Conservation (phyloP, 83 land plant species). For the Diphasiastrum complanatum region DNA sequence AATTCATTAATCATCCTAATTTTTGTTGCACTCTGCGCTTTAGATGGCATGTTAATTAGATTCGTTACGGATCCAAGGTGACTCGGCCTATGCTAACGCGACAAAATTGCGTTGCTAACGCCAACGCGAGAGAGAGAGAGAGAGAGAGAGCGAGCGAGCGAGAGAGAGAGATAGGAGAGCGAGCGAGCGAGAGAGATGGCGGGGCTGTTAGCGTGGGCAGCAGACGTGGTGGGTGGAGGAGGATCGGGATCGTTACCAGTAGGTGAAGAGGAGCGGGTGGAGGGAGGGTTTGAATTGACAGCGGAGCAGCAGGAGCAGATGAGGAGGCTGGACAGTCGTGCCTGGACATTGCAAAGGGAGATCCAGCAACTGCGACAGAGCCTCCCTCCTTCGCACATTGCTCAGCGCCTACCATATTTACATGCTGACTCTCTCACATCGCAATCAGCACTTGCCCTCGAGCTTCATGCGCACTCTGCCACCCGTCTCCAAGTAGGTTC, state of each 20-base stretch:
- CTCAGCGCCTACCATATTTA: slow-evolving; percentile 35
- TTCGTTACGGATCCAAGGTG: too few relatives aligned
- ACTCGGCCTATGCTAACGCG: too few relatives aligned
- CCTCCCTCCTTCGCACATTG: slow-evolving; percentile 28
- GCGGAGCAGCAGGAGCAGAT: slow-evolving; percentile 12
- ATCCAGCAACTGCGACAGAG: slow-evolving; percentile 32
- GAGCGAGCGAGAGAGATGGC: slow-evolving; percentile 29
- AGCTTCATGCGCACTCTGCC: slow-evolving; percentile 34
- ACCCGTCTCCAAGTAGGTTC: slow-evolving; percentile 32
- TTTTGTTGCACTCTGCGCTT: too few relatives aligned
- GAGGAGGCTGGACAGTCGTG: slow-evolving; percentile 23
- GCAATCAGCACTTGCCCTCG: slow-evolving; percentile 32
- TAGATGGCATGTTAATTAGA: too few relatives aligned
- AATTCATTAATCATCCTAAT: too few relatives aligned
- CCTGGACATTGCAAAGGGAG: slow-evolving; percentile 22
- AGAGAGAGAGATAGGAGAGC: too few relatives aligned
- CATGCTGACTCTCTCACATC: slow-evolving; percentile 32
- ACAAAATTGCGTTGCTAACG: too few relatives aligned
- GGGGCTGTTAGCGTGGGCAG: slow-evolving; percentile 42
- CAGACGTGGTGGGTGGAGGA: slow-evolving; percentile 39
- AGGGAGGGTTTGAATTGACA: too few relatives aligned
- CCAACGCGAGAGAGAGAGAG: too few relatives aligned
- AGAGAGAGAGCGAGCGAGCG: too few relatives aligned
- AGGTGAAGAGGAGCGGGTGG: too few relatives aligned
- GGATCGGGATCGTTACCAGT: too few relatives aligned